Evolutionary conservation across 2,329 filamentous ascomycete genomes (phyloP).

Genomic region (Diaporthe australafricana): DNA sequence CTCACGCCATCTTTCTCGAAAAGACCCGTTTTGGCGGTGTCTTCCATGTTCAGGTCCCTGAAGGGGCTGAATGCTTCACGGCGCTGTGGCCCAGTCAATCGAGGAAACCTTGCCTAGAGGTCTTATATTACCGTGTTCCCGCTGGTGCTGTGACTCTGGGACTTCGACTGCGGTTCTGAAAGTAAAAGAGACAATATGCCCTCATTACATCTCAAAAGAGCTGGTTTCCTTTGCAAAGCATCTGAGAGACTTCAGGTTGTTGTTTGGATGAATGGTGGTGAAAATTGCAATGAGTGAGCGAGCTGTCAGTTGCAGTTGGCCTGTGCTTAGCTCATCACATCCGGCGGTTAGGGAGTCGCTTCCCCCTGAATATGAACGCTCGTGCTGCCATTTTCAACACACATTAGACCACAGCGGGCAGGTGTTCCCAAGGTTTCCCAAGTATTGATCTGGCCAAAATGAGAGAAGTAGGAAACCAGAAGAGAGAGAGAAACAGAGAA

Average conservation of each 20-base stretch:
- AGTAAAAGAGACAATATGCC: neutral
- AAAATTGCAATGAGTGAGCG: neutral
- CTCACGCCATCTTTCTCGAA: slow-evolving; percentile 41
- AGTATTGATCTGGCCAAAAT: too few relatives aligned
- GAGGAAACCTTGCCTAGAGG: neutral
- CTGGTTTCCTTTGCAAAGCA: neutral
- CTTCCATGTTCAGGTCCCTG: neutral
- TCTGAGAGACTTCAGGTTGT: neutral
- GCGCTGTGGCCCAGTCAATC: neutral
- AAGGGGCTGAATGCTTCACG: neutral
- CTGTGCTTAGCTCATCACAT: slow-evolving; percentile 26
- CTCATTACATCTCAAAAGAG: neutral
- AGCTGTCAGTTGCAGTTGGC: neutral
- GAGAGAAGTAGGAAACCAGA: too few relatives aligned
- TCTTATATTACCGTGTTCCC: neutral
- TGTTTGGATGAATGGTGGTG: neutral
- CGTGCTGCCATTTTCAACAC: neutral
- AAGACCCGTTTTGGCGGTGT: slow-evolving; percentile 12
- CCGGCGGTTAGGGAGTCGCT: neutral
- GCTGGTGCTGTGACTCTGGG: neutral
- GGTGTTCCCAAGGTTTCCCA: too few relatives aligned
- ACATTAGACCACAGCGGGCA: neutral
- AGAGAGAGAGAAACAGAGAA: too few relatives aligned
- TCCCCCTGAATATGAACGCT: neutral
- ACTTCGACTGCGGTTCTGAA: too few relatives aligned